A percentile compares a stretch with the other conserved stretches of the same genome.
phyloP scores from a whole-genome alignment of 768 basidiomycete genomes.

The Dioszegia hungarica region DNA sequence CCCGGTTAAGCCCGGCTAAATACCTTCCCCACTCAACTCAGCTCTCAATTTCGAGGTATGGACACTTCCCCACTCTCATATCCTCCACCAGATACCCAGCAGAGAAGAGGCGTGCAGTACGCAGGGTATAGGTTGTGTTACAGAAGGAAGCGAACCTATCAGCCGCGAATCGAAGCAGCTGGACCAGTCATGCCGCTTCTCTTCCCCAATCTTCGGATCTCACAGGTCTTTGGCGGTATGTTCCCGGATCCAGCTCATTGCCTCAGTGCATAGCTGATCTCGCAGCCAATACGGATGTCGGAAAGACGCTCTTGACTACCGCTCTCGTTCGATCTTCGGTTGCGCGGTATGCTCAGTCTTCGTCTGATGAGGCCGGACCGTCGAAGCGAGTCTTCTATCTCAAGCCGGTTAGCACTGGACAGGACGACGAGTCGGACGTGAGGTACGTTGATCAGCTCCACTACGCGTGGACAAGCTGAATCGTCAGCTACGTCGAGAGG shows the following conservation, averaged over 20 bases:
- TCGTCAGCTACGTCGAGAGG: conserved; percentile 62
- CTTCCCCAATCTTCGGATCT: conserved; percentile 75
- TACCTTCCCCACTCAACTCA: too few relatives aligned
- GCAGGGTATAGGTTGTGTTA: too few relatives aligned
- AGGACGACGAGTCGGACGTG: conserved; percentile 74
- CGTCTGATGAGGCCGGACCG: conserved; percentile 44
- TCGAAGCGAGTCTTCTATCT: conserved; percentile 51
- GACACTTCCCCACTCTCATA: too few relatives aligned
- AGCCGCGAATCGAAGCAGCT: background rate
- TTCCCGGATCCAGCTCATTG: background rate
- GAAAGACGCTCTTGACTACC: conserved; percentile 85
- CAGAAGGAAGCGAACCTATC: too few relatives aligned
- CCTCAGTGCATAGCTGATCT: conserved; percentile 6
- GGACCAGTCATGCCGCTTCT: conserved; percentile 64
- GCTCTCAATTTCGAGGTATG: too few relatives aligned
- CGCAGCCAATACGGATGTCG: conserved; percentile 84
- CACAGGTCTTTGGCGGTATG: conserved; percentile 74
- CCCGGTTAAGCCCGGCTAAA: too few relatives aligned
- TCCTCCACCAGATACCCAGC: too few relatives aligned
- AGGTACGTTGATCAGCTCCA: conserved; percentile 52
- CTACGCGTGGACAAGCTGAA: conserved; percentile 2
- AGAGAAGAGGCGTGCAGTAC: too few relatives aligned
- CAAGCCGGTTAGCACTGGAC: conserved; percentile 90
- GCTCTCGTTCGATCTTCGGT: conserved; percentile 78
- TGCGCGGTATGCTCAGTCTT: conserved; percentile 30